Percentiles rank a stretch among this genome's conserved stretches.
phyloP scores from a whole-genome alignment of 2,329 filamentous ascomycete species.

The Hymenotorrendiella dingleyae region DNA sequence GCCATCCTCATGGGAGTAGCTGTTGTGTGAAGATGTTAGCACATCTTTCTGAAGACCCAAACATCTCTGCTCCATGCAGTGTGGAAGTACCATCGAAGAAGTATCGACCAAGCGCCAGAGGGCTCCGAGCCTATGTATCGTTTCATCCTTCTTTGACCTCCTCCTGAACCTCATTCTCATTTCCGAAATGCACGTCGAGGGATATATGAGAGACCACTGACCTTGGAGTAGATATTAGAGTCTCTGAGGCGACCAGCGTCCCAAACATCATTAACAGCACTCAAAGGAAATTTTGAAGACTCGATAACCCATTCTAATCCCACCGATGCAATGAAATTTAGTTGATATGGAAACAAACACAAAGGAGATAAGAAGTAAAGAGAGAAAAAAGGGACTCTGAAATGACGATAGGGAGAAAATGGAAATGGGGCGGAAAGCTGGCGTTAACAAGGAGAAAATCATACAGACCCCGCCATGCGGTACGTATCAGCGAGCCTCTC shows the following conservation, averaged over 20 bases:
- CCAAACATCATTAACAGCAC: slow-evolving; percentile 29
- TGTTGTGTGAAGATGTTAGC: slow-evolving; percentile 13
- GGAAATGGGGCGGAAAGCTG: slow-evolving; percentile 7
- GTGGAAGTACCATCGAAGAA: slow-evolving; percentile 3
- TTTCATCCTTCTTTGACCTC: slow-evolving; percentile 8
- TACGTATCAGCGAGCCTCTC: not conserved
- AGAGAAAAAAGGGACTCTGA: too few relatives aligned
- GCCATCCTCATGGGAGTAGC: slow-evolving; percentile 28
- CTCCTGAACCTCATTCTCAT: slow-evolving; percentile 3
- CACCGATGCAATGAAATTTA: slow-evolving; percentile 9
- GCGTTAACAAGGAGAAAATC: slow-evolving; percentile 10
- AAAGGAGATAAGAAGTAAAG: slow-evolving; percentile 34
- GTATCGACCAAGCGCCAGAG: slow-evolving; percentile 2
- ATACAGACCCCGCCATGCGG: slow-evolving; percentile 10
- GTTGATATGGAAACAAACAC: slow-evolving; percentile 16
- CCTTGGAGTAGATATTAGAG: slow-evolving; percentile 25
- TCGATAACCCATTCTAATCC: slow-evolving; percentile 10
- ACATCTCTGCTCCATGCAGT: slow-evolving; percentile 5
- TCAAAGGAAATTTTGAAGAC: slow-evolving; percentile 13
- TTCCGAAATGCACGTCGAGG: not conserved
- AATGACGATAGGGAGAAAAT: slow-evolving; percentile 2
- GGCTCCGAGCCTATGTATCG: slow-evolving; percentile 3
- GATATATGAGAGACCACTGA: slow-evolving; percentile 17
- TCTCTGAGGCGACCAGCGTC: slow-evolving; percentile 30
- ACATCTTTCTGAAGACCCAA: slow-evolving; percentile 7